phyloP scores from a whole-genome alignment of 495 filamentous ascomycete species.

The Podospora conica region DNA sequence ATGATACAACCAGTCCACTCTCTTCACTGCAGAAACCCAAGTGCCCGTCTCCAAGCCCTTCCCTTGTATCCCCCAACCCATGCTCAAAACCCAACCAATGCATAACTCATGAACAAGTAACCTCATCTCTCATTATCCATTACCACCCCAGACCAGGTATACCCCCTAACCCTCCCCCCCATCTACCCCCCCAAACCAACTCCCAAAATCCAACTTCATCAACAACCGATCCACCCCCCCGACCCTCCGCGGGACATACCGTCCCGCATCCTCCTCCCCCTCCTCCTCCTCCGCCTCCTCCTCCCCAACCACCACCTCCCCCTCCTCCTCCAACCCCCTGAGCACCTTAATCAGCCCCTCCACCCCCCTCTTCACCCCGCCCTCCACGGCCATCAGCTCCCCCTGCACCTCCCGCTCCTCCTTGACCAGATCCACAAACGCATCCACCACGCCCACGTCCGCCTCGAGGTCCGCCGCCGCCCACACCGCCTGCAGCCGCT shows the following conservation, averaged over 20 bases:
- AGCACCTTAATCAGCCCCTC: constrained; percentile 55
- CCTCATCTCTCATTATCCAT: not conserved
- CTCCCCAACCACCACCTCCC: constrained; percentile 4
- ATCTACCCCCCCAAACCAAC: constrained; percentile 35
- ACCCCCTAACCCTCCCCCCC: not conserved
- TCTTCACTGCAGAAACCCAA: not conserved
- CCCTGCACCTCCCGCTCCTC: constrained; percentile 61
- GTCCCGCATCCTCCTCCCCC: constrained; percentile 15
- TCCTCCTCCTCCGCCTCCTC: constrained; percentile 20
- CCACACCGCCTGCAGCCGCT: constrained; percentile 66
- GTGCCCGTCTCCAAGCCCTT: not conserved
- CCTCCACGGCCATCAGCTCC: constrained; percentile 49
- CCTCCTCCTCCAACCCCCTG: constrained; percentile 25
- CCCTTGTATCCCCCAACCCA: not conserved
- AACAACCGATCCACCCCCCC: constrained; percentile 71
- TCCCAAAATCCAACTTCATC: constrained; percentile 76
- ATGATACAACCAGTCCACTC: too few species aligned
- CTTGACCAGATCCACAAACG: constrained; percentile 57
- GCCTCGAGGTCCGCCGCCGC: constrained; percentile 66
- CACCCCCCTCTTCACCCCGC: constrained; percentile 53
- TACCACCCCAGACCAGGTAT: not conserved
- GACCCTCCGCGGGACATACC: constrained; percentile 57
- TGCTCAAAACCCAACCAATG: too few species aligned
- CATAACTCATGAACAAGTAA: too few species aligned
- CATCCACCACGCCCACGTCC: constrained; percentile 72